Percentiles rank a stretch among this genome's conserved stretches.
phyloP scores from a whole-genome alignment of 116 monocot genomes.

The Posidonia oceanica region DNA sequence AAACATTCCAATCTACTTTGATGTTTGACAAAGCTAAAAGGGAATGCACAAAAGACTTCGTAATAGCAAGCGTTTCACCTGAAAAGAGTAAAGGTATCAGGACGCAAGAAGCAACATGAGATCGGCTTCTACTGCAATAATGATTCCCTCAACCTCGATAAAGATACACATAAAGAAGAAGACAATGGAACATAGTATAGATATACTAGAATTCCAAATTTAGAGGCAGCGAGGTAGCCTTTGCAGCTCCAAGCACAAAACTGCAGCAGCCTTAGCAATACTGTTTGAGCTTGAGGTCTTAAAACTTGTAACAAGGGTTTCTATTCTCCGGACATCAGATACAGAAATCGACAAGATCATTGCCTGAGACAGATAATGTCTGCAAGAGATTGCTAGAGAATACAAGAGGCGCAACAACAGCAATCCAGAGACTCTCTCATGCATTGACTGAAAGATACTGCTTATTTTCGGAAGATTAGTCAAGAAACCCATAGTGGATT shows the following conservation, averaged over 20 bases:
- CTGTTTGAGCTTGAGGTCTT: slow-evolving; percentile 31
- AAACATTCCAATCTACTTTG: no score
- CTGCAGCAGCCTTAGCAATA: slow-evolving; percentile 53
- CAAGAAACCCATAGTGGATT: slow-evolving; percentile 73
- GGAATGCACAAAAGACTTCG: no score
- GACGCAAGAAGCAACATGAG: not conserved
- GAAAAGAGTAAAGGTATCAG: not conserved
- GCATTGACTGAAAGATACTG: slow-evolving; percentile 31
- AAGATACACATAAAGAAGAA: not conserved
- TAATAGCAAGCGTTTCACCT: no score
- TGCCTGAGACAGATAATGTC: slow-evolving; percentile 61
- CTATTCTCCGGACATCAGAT: slow-evolving; percentile 48
- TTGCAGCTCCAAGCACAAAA: slow-evolving; percentile 58
- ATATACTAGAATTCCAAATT: not conserved
- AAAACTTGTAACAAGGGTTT: slow-evolving; percentile 40
- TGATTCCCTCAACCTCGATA: not conserved
- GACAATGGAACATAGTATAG: not conserved
- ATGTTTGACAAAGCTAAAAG: no score
- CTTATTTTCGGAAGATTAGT: slow-evolving; percentile 62
- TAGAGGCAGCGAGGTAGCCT: slow-evolving; percentile 59
- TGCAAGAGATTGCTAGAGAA: slow-evolving; percentile 63
- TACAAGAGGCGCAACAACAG: slow-evolving; percentile 55
- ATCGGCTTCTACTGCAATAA: not conserved
- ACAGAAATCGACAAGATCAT: slow-evolving; percentile 76
- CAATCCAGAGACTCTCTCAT: slow-evolving; percentile 15